Evolutionary conservation across 2,329 filamentous ascomycete genomes (phyloP).

Genomic region (Pleurostoma richardsiae): DNA sequence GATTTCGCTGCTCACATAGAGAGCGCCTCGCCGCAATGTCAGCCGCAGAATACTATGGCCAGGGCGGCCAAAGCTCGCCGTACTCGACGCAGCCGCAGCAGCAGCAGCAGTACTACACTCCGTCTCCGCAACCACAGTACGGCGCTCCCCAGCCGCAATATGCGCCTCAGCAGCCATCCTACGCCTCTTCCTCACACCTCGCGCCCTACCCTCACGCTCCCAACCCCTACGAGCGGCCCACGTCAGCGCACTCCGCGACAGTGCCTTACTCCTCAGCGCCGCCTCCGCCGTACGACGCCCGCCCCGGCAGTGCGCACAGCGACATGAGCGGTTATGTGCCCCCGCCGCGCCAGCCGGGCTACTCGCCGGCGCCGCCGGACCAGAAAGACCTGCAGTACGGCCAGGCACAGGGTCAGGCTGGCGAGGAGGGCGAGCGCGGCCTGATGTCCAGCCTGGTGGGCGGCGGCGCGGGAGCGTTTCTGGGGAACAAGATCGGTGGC

Average conservation of each 20-base stretch:
- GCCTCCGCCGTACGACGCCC: constrained; percentile 2
- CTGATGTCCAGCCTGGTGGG: constrained; percentile 49
- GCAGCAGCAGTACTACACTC: constrained; percentile 3
- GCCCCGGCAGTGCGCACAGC: constrained; percentile 2
- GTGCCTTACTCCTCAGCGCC: not conserved
- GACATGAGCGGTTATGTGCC: constrained; percentile 1
- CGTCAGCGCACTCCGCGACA: constrained; percentile 7
- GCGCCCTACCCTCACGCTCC: constrained; percentile 8
- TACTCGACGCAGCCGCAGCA: constrained; percentile 6
- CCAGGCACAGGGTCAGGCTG: constrained; percentile 5
- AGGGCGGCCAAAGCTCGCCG: constrained; percentile 3
- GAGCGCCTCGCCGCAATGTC: constrained; percentile 10
- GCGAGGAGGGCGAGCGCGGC: constrained; percentile 44
- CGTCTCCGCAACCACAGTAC: not conserved
- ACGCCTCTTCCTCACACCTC: constrained; percentile 7
- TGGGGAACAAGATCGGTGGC: constrained; percentile 50
- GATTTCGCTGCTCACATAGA: no score
- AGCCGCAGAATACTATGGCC: constrained; percentile 15
- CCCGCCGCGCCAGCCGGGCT: constrained; percentile 5
- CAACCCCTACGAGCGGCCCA: constrained; percentile 8
- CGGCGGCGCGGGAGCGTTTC: constrained; percentile 45
- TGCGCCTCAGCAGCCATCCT: constrained; percentile 10
- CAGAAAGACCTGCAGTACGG: constrained; percentile 1
- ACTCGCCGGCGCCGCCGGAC: constrained; percentile 4
- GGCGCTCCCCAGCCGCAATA: constrained; percentile 1